Evolutionary conservation across 148 eudicot genomes (phyloP).

Genomic region (Fagopyrum homotropicum): DNA sequence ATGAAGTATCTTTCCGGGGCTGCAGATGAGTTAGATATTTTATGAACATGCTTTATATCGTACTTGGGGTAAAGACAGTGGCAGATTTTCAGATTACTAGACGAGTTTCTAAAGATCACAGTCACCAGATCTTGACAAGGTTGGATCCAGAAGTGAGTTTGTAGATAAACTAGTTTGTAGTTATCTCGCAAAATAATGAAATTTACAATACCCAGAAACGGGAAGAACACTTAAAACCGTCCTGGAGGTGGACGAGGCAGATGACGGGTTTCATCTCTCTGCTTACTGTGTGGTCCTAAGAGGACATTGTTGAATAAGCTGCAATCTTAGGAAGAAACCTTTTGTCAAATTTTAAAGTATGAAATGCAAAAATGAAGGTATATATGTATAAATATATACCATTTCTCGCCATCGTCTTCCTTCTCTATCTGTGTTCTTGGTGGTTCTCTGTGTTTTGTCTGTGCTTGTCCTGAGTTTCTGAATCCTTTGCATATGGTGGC

Average conservation of each 20-base stretch:
- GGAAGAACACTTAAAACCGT: conserved; percentile 3
- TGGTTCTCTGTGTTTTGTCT: background rate
- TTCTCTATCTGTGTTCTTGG: conserved; percentile 3
- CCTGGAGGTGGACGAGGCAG: conserved; percentile 9
- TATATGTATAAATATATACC: background rate
- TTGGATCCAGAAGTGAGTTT: background rate
- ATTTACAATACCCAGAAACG: conserved; percentile 8
- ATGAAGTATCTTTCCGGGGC: background rate
- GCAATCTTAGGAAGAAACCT: background rate
- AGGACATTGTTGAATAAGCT: conserved; percentile 9
- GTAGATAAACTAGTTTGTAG: background rate
- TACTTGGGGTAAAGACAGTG: background rate
- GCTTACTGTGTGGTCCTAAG: conserved; percentile 12
- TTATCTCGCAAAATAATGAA: background rate
- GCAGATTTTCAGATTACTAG: conserved; percentile 1
- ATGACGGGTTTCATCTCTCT: conserved; percentile 4
- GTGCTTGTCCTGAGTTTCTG: background rate
- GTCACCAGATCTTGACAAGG: conserved; percentile 6
- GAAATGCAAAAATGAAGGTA: background rate
- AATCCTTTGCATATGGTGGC: background rate
- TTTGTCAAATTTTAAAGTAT: conserved; percentile 3
- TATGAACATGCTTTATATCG: background rate
- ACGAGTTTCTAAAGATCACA: background rate
- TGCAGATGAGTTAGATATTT: background rate
- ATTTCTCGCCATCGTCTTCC: background rate